A percentile compares a stretch with the other conserved stretches of the same genome.
Conservation (phyloP, 179 eudicot genomes). For the Gypsophila paniculata region DNA sequence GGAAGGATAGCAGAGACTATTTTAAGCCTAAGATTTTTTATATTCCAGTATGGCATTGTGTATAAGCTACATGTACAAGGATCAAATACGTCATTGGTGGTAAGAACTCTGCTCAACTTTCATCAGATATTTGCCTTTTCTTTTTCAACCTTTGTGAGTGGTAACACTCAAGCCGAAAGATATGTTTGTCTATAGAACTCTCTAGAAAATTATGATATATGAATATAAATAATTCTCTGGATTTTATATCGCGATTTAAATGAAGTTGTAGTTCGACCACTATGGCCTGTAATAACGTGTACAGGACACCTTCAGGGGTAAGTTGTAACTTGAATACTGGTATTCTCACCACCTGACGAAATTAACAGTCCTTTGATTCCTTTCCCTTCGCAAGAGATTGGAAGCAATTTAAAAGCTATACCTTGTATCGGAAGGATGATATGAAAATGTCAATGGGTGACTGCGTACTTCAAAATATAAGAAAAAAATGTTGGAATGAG, state of each 20-base stretch:
- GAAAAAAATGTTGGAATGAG: background rate
- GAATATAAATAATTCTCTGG: background rate
- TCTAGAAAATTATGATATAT: background rate
- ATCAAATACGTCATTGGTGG: slow-evolving; percentile 67
- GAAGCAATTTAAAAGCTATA: background rate
- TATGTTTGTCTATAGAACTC: background rate
- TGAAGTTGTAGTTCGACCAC: background rate
- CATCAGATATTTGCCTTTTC: background rate
- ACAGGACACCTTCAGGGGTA: background rate
- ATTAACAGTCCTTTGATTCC: background rate
- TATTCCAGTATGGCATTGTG: slow-evolving; percentile 94
- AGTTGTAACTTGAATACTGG: background rate
- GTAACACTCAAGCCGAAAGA: background rate
- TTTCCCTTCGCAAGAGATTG: background rate
- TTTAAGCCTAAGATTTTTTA: slow-evolving; percentile 81
- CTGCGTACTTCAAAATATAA: background rate
- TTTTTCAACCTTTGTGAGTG: background rate
- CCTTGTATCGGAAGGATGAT: background rate
- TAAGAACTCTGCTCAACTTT: slow-evolving; percentile 29
- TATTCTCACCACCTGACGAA: background rate
- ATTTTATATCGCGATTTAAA: background rate
- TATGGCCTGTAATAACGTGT: background rate
- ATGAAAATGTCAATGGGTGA: slow-evolving; percentile 6
- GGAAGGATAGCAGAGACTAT: slow-evolving; percentile 86
- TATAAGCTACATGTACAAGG: slow-evolving; percentile 80